Evolutionary conservation across 352 stramenopile species (phyloP).

Genomic region (Pythium aristosporum): DNA sequence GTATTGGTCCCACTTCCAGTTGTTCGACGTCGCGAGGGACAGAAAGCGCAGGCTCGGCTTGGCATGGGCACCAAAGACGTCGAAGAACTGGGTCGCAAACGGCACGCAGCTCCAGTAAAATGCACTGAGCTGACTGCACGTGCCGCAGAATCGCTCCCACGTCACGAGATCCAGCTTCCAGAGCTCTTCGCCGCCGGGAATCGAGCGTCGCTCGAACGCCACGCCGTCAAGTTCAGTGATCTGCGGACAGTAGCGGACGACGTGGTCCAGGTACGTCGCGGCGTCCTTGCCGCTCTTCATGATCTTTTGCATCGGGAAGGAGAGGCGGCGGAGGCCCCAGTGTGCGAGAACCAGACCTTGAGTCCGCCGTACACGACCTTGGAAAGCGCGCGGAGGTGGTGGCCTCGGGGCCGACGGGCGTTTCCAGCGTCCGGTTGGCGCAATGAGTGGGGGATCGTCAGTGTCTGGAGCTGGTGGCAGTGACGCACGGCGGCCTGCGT

Average conservation of each 20-base stretch:
- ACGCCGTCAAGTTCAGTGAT: not conserved
- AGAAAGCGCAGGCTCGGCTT: conserved; percentile 1
- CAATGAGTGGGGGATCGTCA: not conserved
- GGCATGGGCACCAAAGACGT: not conserved
- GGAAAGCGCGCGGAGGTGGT: not conserved
- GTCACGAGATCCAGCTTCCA: conserved; percentile 4
- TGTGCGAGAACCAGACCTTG: not conserved
- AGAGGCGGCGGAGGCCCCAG: not conserved
- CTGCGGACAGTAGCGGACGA: conserved; percentile 4
- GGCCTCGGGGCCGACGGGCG: not conserved
- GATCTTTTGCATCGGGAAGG: not conserved
- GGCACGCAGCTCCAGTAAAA: conserved; percentile 5
- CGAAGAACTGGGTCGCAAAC: conserved; percentile 11
- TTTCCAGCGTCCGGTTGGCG: not conserved
- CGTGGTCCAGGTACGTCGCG: not conserved
- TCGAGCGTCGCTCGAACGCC: no score
- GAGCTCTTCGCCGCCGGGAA: not conserved
- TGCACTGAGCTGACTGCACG: not conserved
- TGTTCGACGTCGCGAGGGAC: not conserved
- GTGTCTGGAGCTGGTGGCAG: not conserved
- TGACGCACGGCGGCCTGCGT: not conserved
- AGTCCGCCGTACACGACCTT: not conserved
- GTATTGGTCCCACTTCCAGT: conserved; percentile 1
- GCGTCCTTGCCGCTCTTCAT: not conserved
- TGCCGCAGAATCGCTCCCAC: conserved; percentile 7